phyloP scores from a whole-genome alignment of 495 filamentous ascomycete genomes.

The Aspergillus biplanus region DNA sequence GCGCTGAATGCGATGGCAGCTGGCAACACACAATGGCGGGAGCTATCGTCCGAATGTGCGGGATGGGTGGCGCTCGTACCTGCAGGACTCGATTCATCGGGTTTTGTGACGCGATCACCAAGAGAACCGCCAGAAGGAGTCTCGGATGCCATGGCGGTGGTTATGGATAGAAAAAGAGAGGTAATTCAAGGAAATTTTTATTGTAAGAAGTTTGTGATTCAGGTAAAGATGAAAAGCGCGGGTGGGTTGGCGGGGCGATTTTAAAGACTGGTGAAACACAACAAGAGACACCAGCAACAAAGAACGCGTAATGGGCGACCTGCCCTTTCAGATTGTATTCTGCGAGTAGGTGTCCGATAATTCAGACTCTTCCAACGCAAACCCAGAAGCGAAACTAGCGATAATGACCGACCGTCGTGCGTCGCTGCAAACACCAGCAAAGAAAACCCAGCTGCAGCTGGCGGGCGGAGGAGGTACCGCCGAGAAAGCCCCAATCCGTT shows the following conservation, averaged over 20 bases:
- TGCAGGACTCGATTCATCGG: conserved; percentile 32
- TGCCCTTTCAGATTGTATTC: not conserved
- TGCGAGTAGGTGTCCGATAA: not conserved
- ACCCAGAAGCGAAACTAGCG: not conserved
- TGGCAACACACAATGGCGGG: conserved; percentile 19
- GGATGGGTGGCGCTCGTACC: conserved; percentile 31
- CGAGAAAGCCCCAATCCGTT: conserved; percentile 13
- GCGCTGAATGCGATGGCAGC: conserved; percentile 18
- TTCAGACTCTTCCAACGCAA: not conserved
- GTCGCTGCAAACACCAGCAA: conserved; percentile 9
- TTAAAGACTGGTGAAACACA: not conserved
- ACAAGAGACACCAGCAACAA: not conserved
- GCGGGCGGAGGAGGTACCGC: not conserved
- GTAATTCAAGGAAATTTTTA: not conserved
- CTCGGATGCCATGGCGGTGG: conserved; percentile 39
- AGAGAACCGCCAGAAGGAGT: conserved; percentile 49
- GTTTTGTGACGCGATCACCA: conserved; percentile 64
- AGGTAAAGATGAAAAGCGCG: conserved; percentile 1
- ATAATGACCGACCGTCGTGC: not conserved
- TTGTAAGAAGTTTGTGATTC: not conserved
- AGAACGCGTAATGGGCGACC: not conserved
- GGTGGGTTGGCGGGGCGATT: conserved; percentile 4
- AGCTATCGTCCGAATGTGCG: conserved; percentile 15
- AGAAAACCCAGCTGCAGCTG: conserved; percentile 18
- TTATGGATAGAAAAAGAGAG: not conserved